These are phyloP conservation scores for Globisporangium heterothallicum DNA, from an alignment of 352 stramenopile species.

Conservation along the genomic window DNA sequence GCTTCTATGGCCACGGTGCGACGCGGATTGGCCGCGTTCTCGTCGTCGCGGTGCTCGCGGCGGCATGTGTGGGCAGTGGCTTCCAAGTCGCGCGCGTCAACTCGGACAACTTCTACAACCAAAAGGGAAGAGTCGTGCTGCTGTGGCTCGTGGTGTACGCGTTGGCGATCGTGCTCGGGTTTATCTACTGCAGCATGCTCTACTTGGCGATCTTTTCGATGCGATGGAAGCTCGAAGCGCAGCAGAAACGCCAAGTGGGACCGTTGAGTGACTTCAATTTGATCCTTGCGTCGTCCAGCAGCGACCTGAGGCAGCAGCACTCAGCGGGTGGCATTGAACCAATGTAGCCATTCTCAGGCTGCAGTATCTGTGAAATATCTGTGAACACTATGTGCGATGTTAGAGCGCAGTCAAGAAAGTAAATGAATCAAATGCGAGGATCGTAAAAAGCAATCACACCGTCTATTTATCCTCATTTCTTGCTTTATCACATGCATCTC, in stretches of 20 bases:
- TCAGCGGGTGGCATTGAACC: too few species aligned
- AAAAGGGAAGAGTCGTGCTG: conserved; percentile 24
- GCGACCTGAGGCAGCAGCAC: too few species aligned
- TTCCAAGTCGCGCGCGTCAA: conserved; percentile 32
- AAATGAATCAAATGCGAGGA: too few species aligned
- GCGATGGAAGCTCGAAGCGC: conserved; percentile 28
- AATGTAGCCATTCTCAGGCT: too few species aligned
- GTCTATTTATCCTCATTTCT: neutral
- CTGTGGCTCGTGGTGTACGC: conserved; percentile 44
- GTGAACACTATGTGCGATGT: too few species aligned
- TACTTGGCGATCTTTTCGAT: conserved; percentile 36
- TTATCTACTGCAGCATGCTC: conserved; percentile 41
- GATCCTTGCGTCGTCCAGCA: too few species aligned
- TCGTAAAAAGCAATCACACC: too few species aligned
- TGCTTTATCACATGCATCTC: neutral
- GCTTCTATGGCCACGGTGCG: conserved; percentile 24
- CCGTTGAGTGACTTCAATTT: too few species aligned
- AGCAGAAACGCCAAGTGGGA: neutral
- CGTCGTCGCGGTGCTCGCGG: conserved; percentile 25
- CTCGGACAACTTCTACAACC: conserved; percentile 27
- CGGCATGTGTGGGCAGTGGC: conserved; percentile 27
- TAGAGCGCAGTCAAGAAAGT: too few species aligned
- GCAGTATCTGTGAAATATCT: too few species aligned
- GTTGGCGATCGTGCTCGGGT: conserved; percentile 35
- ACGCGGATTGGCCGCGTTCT: conserved; percentile 34